These are phyloP conservation scores for Fraxinus sp. DNA, from an alignment of 305 asterid species.

Conservation along the genomic window DNA sequence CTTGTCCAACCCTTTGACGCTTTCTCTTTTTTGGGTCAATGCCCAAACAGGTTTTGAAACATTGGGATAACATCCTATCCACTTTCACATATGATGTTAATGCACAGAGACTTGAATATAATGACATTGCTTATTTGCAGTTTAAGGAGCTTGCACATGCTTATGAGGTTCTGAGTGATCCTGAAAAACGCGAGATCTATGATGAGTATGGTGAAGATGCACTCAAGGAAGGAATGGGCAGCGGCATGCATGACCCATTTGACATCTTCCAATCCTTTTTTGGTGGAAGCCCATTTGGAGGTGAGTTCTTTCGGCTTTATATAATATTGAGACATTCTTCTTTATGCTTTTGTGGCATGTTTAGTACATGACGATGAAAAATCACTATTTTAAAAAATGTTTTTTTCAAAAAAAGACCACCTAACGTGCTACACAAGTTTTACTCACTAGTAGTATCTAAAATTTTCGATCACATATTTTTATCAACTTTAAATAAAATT, in stretches of 20 bases:
- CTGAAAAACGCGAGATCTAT: conserved; percentile 52
- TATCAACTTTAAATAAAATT: too few relatives aligned
- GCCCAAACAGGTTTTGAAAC: not conserved
- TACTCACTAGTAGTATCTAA: too few relatives aligned
- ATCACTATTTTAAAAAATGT: too few relatives aligned
- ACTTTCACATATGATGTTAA: not conserved
- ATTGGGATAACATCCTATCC: not conserved
- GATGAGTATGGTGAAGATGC: conserved; percentile 66
- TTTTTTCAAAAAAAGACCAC: too few relatives aligned
- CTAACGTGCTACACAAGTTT: too few relatives aligned
- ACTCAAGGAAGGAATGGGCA: conserved; percentile 65
- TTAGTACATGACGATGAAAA: not conserved
- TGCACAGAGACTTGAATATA: not conserved
- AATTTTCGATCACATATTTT: too few relatives aligned
- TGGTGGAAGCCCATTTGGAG: conserved; percentile 48
- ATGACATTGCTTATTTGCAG: conserved; percentile 29
- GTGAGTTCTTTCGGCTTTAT: conserved; percentile 5
- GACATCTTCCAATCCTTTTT: conserved; percentile 59
- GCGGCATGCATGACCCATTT: conserved; percentile 57
- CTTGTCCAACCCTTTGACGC: not conserved
- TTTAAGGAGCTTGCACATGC: conserved; percentile 67
- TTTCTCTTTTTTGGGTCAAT: not conserved
- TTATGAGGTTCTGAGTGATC: conserved; percentile 61
- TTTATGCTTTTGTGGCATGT: not conserved
- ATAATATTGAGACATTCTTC: not conserved